Base-by-base conservation (phyloP, 2,329 filamentous ascomycete genomes). In the Bertia moriformis region DNA sequence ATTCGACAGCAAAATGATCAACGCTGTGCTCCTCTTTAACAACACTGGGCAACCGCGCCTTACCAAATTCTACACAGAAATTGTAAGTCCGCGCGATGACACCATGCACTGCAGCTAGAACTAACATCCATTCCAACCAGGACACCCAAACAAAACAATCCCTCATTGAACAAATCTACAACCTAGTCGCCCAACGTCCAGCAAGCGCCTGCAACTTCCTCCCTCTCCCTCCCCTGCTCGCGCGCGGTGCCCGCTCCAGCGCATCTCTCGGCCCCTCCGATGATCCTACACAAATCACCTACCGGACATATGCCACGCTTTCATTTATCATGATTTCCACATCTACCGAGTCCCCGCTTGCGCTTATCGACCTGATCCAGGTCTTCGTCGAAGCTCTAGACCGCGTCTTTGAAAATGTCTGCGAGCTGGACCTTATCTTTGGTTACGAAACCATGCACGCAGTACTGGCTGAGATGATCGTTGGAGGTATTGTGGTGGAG, bases 261-360 rank as follows among this genome's bases (percentile, higher is more conserved):
- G 45, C 61, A 61, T 49, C 58, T 44, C 73, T 78, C 29, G 79
- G 76, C 41, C 74, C 83, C 61, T 88, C 86, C 55, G 91, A 96
- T 61, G 82, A 87, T 10, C 91, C 91, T 7, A 91, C 87, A 4
- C 83, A 96, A 43, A 87, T 98, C 36, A 96, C 91, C 5, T 98
- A 98, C 69, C 86, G 91, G 42, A 85, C 94, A 69, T 98, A 96
- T 56, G 91, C 91, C 7, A 98, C 91, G 0, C 81, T 98, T 44
- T 96, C 93, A 64, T 98, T 98, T 66, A 98, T 98, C 60, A 69
- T 98, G 56, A 98, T 98, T 53, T 91, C 83, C 24, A 98, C 93
- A 3, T 86, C 87, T 4, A 95, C 91, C 42, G 91, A 98, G 61
- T 94, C 86, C 1, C 91, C 91, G 1, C 79, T 98, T 3, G 91